Evolutionary conservation across 192 early-diverging fungal genomes (phyloP), one percentile per base, ranked within the genome.

Genomic region (Entomortierella beljakovae): DNA sequence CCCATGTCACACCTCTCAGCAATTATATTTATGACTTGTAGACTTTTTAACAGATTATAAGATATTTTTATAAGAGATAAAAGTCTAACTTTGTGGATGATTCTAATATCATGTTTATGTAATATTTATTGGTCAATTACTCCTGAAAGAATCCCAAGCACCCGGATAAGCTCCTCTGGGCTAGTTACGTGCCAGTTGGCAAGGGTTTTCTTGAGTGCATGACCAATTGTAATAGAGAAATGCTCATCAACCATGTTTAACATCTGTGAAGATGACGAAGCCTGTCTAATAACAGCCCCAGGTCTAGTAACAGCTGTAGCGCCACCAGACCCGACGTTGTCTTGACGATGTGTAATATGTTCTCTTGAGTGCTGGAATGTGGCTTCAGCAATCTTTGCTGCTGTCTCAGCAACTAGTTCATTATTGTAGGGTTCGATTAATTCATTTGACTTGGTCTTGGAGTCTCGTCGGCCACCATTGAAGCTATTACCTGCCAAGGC

Each of bases 121-220:
- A 38, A 38, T 8, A 6, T 64, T 26, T 79, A 79, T 54, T 49
- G 38, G 1, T 79, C 75, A 10, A 55, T 13, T 29, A 56, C 54
- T 29, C 75, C 75, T 4, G 75, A 69, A 9, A 79, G 25, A 29
- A 79, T 64, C 6, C 75, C 75, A 8, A 79, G n/a, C 50, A 70
- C 50, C 1, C 66, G 65, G 70, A 94, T 93, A 32, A 96, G 38
- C 54, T 92, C 88, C 55, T 90, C 86, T 2, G 92, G 90, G 20
- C 70, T 79, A 18, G 79, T 73, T 16, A 98, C 89, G 81, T 96
- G 93, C 94, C 95, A 98, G 53, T 85, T 69, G 0, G 97, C 96
- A 16, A 88, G 77, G 16, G 94, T 97, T 85, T 94, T 95, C 84
- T 97, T 97, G 70, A 93, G 90, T 2, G 92, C 82, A 35, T 91